phyloP scores from a whole-genome alignment of 805 yeast genomes.

The Sungouiella thailandica region DNA sequence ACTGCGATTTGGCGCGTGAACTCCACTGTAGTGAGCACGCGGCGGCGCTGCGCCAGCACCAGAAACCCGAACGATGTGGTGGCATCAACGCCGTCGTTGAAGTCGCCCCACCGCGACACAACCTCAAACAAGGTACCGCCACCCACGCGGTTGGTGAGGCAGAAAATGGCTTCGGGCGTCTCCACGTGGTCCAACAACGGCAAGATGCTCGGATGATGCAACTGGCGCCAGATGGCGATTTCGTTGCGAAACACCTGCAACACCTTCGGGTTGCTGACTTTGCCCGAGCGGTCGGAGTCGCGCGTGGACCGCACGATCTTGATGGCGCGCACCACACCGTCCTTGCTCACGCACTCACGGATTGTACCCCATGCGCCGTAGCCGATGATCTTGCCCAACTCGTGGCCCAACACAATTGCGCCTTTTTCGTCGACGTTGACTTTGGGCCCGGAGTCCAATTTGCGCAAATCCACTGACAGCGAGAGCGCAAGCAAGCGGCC shows the following conservation, averaged over 20 bases:
- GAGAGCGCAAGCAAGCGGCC: slow-evolving; percentile 35
- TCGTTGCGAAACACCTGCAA: slow-evolving; percentile 64
- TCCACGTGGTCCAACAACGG: slow-evolving; percentile 59
- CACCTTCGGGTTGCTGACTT: slow-evolving; percentile 41
- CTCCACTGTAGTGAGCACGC: slow-evolving; percentile 30
- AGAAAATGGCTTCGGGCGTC: slow-evolving; percentile 59
- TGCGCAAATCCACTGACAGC: slow-evolving; percentile 32
- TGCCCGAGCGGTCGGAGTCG: slow-evolving; percentile 14
- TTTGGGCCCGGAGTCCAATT: slow-evolving; percentile 23
- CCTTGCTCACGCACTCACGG: slow-evolving; percentile 53
- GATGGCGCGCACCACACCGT: slow-evolving; percentile 46
- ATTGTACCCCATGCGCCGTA: slow-evolving; percentile 90
- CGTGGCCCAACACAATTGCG: slow-evolving; percentile 55
- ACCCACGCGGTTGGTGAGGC: slow-evolving; percentile 60
- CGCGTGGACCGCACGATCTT: slow-evolving; percentile 47
- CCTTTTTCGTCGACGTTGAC: slow-evolving; percentile 60
- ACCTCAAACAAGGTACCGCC: slow-evolving; percentile 82
- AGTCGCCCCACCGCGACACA: slow-evolving; percentile 62
- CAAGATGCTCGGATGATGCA: slow-evolving; percentile 61
- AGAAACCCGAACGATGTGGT: slow-evolving; percentile 27
- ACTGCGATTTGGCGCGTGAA: slow-evolving; percentile 50
- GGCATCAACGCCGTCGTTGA: slow-evolving; percentile 21
- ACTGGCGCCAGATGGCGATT: slow-evolving; percentile 65
- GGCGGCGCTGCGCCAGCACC: slow-evolving; percentile 19
- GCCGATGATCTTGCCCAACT: slow-evolving; percentile 72